A percentile compares a stretch with the other conserved stretches of the same genome.
phyloP scores from a whole-genome alignment of 129 eudicot species.

The Flaveria linearis region DNA sequence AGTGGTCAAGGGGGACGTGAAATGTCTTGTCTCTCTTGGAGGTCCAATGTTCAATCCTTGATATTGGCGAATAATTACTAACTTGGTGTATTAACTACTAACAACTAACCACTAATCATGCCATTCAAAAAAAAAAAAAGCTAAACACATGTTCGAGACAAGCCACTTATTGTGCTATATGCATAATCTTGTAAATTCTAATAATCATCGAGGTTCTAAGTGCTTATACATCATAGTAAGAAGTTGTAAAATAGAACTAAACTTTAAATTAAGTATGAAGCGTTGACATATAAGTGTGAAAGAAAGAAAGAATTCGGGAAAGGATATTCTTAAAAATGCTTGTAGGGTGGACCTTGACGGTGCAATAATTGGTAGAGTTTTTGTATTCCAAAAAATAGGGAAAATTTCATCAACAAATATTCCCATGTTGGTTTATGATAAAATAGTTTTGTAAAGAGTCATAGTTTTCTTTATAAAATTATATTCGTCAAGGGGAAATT shows the following conservation, averaged over 20 bases:
- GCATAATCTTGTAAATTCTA: too few relatives aligned
- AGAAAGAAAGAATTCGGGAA: slow-evolving; percentile 14
- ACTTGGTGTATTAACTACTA: too few relatives aligned
- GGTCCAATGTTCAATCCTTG: too few relatives aligned
- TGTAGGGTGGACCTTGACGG: background rate
- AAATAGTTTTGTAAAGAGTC: background rate
- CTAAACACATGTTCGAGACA: too few relatives aligned
- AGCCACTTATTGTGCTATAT: too few relatives aligned
- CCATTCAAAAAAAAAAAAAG: too few relatives aligned
- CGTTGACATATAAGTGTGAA: slow-evolving; percentile 22
- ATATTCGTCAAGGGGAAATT: background rate
- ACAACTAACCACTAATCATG: too few relatives aligned
- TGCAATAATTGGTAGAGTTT: slow-evolving; percentile 13
- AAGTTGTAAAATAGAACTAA: background rate
- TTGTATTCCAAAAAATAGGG: background rate
- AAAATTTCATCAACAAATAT: background rate
- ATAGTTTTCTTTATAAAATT: background rate
- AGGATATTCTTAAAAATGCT: slow-evolving; percentile 21
- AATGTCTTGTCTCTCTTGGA: too few relatives aligned
- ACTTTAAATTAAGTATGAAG: background rate
- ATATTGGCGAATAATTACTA: too few relatives aligned
- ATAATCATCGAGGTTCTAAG: too few relatives aligned
- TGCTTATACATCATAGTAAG: background rate
- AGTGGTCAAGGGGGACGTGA: too few relatives aligned
- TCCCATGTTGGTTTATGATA: background rate